A percentile compares a stretch with the other conserved stretches of the same genome.
Evolutionary conservation across 805 yeast species (phyloP).

Genomic region (Candida stauntonica): DNA sequence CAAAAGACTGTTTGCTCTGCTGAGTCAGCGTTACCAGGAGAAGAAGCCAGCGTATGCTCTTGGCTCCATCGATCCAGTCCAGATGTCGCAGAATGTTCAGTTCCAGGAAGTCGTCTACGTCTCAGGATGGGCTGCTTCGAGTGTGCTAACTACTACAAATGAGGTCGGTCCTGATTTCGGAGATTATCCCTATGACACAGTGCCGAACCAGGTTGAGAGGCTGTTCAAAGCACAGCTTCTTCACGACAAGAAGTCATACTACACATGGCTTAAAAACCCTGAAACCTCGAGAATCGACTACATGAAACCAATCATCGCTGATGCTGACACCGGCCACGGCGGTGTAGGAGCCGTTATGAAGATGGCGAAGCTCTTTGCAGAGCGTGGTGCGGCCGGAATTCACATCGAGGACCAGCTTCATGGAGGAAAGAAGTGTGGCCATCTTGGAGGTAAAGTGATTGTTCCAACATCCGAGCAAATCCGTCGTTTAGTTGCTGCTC

Average conservation of each 20-base stretch:
- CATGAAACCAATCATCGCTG: constrained; percentile 59
- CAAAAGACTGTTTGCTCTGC: constrained; percentile 42
- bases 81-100: constrained; percentile 50
- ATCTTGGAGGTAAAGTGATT: constrained; percentile 55
- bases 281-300: constrained; percentile 38
- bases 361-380: constrained; percentile 61
- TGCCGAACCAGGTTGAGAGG: constrained; percentile 62
- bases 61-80: constrained; percentile 61
- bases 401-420: constrained; percentile 62
- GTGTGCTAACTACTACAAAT: constrained; percentile 53
- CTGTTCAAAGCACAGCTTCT: constrained; percentile 53
- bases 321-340: constrained; percentile 67
- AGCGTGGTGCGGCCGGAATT: constrained; percentile 62
- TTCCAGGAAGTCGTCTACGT: constrained; percentile 51
- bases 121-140: constrained; percentile 61
- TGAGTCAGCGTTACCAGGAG: constrained; percentile 37
- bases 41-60: constrained; percentile 49
- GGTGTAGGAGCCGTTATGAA: constrained; percentile 61
- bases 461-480: constrained; percentile 58
- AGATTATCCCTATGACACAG: constrained; percentile 65
- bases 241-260: constrained; percentile 49
- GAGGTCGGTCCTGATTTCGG: constrained; percentile 67
- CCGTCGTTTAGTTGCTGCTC: constrained; percentile 49
- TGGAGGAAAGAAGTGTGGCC: constrained; percentile 66
- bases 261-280: constrained; percentile 32